phyloP scores from a whole-genome alignment of 148 eudicot species.

The Diospyros lotus region DNA sequence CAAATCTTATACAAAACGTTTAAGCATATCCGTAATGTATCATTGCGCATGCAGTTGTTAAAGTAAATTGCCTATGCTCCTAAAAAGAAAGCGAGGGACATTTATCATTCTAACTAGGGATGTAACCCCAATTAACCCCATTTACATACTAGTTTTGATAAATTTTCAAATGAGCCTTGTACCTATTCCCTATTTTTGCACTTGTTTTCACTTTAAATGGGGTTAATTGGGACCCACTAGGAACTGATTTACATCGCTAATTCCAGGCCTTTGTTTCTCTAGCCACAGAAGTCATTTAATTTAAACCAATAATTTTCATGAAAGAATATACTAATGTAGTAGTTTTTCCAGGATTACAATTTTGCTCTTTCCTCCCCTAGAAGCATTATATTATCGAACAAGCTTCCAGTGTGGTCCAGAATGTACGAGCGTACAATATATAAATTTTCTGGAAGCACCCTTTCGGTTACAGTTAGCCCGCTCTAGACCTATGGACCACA shows the following conservation, averaged over 20 bases:
- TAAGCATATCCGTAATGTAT: neutral
- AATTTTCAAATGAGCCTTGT: too few species aligned
- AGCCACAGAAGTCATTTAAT: neutral
- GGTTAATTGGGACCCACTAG: too few species aligned
- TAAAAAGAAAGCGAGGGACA: neutral
- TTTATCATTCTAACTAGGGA: neutral
- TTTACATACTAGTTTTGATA: too few species aligned
- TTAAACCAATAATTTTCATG: neutral
- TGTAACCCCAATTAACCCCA: too few species aligned
- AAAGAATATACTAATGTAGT: neutral
- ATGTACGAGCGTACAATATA: too few species aligned
- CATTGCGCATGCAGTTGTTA: neutral
- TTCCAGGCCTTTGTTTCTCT: neutral
- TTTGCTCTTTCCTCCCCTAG: neutral
- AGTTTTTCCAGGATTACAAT: slow-evolving; percentile 1
- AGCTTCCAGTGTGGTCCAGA: neutral
- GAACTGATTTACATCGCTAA: too few species aligned
- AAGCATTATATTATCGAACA: neutral
- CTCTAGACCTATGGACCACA: neutral
- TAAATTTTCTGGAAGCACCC: too few species aligned
- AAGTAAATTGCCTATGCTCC: neutral
- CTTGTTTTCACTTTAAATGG: too few species aligned
- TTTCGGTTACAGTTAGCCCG: neutral
- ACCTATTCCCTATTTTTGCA: too few species aligned
- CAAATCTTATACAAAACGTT: neutral